Evolutionary conservation across 345 rosid genomes (phyloP), one percentile per base, ranked within the genome.

Genomic region (Aegle marmelos): DNA sequence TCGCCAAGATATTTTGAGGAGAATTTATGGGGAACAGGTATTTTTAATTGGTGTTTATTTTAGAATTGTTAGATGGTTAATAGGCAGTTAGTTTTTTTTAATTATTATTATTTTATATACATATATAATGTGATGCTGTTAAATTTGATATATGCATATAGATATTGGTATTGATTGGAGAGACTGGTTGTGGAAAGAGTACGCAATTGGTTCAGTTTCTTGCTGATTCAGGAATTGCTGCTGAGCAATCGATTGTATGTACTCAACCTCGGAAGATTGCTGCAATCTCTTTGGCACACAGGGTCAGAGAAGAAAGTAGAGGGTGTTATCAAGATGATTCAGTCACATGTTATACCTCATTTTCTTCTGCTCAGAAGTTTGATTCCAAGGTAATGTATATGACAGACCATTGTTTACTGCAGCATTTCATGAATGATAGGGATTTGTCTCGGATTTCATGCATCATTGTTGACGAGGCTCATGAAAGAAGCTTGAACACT

Each of bases 121-220:
- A n/a, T 41, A 13, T 41, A 41, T 41, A 11, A 41, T 17, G 57
- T 53, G 57, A 17, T 16, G 57, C 11, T 53, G 57, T 53, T 41
- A 50, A 17, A 14, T 50, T 50, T 17, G 56, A 22, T 24, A n/a
- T 57, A 37, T 78, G 68, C 84, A 53, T 21, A 37, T 89, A 95
- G 98, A 64, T 92, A 71, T 85, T 69, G 80, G 94, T 95, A 9
- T 85, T 95, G 90, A 86, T 88, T 80, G 98, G 98, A 79, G 97
- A 95, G 87, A 95, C 98, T 39, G 98, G 98, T 79, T 95, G 97
- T 9, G 98, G 98, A 41, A 95, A 95, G 83, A 95, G 98, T 80
- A 95, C 98, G 21, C 98, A 95, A 86, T 69, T 95, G 84, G 94
- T 88, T 78, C 98, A 95, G 82, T 95, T 84, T 84, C 95, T 95